Evolutionary conservation across 495 filamentous ascomycete species (phyloP).

Genomic region (Collariella sp.): DNA sequence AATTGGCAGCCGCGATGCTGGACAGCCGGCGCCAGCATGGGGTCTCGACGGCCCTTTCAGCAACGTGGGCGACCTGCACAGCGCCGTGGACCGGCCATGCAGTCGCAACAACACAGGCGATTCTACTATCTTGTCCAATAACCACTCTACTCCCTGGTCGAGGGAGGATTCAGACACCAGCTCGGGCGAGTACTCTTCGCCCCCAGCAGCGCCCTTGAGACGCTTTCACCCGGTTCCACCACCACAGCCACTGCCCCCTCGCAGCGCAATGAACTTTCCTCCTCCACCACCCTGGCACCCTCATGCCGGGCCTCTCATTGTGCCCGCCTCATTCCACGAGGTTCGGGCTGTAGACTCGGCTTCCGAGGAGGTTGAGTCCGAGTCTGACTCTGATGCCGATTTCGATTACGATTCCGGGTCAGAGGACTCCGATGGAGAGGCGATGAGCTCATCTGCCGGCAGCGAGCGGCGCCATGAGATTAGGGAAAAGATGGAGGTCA

Average conservation of each 20-base stretch:
- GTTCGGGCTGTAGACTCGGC: neutral
- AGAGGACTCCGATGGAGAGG: slow-evolving; percentile 5
- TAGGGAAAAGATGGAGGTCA: slow-evolving; percentile 13
- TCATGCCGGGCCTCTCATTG: neutral
- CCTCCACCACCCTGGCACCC: neutral
- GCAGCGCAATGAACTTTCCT: neutral
- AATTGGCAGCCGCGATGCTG: neutral
- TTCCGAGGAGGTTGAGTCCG: neutral
- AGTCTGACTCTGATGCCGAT: neutral
- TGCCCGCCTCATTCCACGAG: neutral
- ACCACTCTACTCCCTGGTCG: neutral
- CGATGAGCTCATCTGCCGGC: neutral
- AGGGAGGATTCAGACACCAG: neutral
- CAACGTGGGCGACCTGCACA: neutral
- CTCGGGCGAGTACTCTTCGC: neutral
- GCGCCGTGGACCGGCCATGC: neutral
- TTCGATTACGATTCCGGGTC: slow-evolving; percentile 8
- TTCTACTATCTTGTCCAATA: neutral
- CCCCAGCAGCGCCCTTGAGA: neutral
- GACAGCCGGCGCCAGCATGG: neutral
- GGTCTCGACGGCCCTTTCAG: neutral
- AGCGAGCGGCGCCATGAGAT: slow-evolving; percentile 4
- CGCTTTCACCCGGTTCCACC: neutral
- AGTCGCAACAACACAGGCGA: neutral
- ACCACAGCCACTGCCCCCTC: slow-evolving; percentile 1